Conservation (phyloP, 2,329 filamentous ascomycete species). For the Ilyonectria robusta region DNA sequence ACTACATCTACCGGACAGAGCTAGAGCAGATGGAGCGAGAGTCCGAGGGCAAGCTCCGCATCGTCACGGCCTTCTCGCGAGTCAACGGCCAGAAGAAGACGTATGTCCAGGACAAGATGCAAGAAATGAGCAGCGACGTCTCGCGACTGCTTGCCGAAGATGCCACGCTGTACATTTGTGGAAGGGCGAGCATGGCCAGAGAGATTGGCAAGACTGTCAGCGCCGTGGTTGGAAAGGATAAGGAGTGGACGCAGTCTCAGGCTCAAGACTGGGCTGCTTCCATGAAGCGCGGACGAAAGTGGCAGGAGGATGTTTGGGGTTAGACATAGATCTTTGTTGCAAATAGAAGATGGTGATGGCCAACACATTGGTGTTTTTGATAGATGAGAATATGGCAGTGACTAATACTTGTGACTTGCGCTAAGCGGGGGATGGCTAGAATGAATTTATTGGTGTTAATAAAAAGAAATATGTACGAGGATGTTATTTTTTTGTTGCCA, state of each 20-base stretch:
- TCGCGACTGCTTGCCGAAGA: constrained; percentile 19
- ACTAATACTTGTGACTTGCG: background rate
- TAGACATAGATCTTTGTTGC: background rate
- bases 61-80: constrained; percentile 26
- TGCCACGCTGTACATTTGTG: constrained; percentile 29
- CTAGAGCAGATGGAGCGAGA: constrained; percentile 26
- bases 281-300: constrained; percentile 32
- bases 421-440: background rate
- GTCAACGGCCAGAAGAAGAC: constrained; percentile 26
- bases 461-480: too few relatives aligned
- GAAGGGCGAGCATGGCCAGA: constrained; percentile 28
- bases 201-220: constrained; percentile 33
- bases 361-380: background rate
- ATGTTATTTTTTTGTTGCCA: too few relatives aligned
- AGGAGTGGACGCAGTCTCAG: constrained; percentile 17
- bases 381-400: too few relatives aligned
- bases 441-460: too few relatives aligned
- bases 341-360: background rate
- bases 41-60: constrained; percentile 26
- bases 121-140: constrained; percentile 3
- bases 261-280: constrained; percentile 24
- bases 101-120: constrained; percentile 31
- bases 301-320: constrained; percentile 33
- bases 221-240: constrained; percentile 21
- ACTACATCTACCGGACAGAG: constrained; percentile 27